Conservation (phyloP, 2,329 filamentous ascomycete genomes). For the Exophiala bonariae region DNA sequence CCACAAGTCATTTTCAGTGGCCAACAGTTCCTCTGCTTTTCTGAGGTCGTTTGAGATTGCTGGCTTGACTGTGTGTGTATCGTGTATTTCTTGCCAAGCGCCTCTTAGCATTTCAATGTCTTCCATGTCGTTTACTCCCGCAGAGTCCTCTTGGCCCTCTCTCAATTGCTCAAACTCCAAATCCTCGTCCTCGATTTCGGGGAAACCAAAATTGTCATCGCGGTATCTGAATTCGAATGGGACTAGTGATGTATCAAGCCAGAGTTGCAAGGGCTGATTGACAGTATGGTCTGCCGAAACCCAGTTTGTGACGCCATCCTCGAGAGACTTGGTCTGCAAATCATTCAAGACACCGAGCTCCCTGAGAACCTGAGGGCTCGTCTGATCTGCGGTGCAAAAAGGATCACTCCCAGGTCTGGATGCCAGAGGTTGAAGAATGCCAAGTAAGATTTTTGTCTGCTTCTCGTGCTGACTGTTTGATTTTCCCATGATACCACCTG, state of each 20-base stretch:
- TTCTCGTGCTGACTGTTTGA: slow-evolving; percentile 45
- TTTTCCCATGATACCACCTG: slow-evolving; percentile 41
- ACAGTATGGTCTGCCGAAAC: slow-evolving; percentile 35
- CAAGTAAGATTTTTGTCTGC: slow-evolving; percentile 41
- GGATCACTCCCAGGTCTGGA: slow-evolving; percentile 39
- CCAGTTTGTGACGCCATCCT: slow-evolving; percentile 47
- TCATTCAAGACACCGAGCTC: slow-evolving; percentile 60
- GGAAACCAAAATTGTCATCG: slow-evolving; percentile 52
- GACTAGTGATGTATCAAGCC: slow-evolving; percentile 57
- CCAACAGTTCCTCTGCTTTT: slow-evolving; percentile 34
- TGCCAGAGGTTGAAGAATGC: slow-evolving; percentile 45
- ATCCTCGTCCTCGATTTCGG: slow-evolving; percentile 59
- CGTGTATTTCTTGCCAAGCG: slow-evolving; percentile 42
- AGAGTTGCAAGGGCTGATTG: slow-evolving; percentile 48
- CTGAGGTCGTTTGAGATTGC: slow-evolving; percentile 32
- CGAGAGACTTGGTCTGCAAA: slow-evolving; percentile 64
- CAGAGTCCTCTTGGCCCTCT: slow-evolving; percentile 59
- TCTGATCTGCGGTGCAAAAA: slow-evolving; percentile 47
- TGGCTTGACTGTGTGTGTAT: slow-evolving; percentile 37
- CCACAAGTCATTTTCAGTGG: slow-evolving; percentile 57
- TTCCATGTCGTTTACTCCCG: slow-evolving; percentile 51
- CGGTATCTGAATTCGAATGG: slow-evolving; percentile 46
- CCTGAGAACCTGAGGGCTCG: slow-evolving; percentile 44
- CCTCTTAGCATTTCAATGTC: slow-evolving; percentile 56
- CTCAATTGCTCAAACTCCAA: slow-evolving; percentile 61